Evolutionary conservation across 148 eudicot genomes (phyloP).

Genomic region (Persicaria tinctoria): DNA sequence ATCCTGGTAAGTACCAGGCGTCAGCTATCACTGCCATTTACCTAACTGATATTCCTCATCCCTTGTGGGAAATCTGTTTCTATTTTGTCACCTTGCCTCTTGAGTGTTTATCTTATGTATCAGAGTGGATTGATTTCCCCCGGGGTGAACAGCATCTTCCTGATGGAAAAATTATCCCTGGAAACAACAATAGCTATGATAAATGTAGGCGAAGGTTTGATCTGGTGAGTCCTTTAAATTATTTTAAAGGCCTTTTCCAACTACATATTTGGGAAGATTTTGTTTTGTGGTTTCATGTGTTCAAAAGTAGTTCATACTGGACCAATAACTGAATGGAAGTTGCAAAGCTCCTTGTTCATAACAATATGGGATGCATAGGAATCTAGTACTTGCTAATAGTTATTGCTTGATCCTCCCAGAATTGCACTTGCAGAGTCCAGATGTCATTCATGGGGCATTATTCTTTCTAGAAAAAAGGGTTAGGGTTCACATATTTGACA

Average conservation of each 20-base stretch:
- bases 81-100: too few relatives aligned
- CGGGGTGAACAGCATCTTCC: constrained; percentile 77
- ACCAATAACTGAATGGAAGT: not conserved
- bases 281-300: not conserved
- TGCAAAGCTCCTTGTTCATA: not conserved
- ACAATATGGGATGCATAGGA: not conserved
- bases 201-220: constrained; percentile 98
- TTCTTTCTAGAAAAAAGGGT: not conserved
- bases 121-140: constrained; percentile 99
- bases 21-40: not conserved
- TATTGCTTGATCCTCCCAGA: not conserved
- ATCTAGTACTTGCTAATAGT: not conserved
- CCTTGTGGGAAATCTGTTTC: too few relatives aligned
- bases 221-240: constrained; percentile 41
- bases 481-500: not conserved
- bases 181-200: constrained; percentile 79
- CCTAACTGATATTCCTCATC: not conserved
- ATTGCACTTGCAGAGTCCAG: not conserved
- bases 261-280: not conserved
- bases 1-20: constrained; percentile 61
- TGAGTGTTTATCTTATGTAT: not conserved
- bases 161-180: constrained; percentile 62
- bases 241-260: not conserved
- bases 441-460: not conserved
- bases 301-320: not conserved